A percentile compares a stretch with the other conserved stretches of the same genome.
Evolutionary conservation across 2,329 filamentous ascomycete species (phyloP).

Genomic region (Alternaria solani): DNA sequence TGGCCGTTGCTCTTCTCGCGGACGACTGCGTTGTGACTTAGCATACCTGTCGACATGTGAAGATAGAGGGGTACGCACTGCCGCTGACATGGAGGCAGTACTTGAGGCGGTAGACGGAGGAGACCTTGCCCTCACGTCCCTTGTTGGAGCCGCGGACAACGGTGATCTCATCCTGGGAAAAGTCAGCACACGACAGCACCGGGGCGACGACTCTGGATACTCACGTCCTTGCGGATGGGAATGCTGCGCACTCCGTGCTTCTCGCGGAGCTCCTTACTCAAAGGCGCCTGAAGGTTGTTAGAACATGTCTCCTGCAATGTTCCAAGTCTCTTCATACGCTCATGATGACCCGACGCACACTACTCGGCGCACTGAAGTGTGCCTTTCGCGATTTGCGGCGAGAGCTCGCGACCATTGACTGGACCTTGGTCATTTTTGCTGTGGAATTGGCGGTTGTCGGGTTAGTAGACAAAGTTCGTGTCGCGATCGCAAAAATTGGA

Average conservation of each 20-base stretch:
- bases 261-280: conserved; percentile 86
- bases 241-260: conserved; percentile 96
- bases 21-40: conserved; percentile 64
- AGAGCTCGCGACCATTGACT: conserved; percentile 73
- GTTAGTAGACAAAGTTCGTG: conserved; percentile 36
- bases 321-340: conserved; percentile 72
- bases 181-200: conserved; percentile 36
- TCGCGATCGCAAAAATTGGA: conserved; percentile 29
- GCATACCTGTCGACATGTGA: conserved; percentile 12
- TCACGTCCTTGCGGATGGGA: conserved; percentile 88
- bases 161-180: conserved; percentile 74
- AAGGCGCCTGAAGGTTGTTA: conserved; percentile 49
- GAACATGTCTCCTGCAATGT: conserved; percentile 38
- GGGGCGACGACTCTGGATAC: conserved; percentile 18
- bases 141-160: conserved; percentile 95
- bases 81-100: conserved; percentile 98
- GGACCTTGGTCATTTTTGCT: conserved; percentile 76
- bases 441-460: conserved; percentile 44
- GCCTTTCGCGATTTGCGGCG: conserved; percentile 99
- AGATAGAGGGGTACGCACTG: conserved; percentile 39
- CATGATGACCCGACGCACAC: conserved; percentile 95
- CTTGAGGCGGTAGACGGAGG: conserved; percentile 81
- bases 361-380: conserved; percentile 95
- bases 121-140: conserved; percentile 98
- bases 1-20: conserved; percentile 98